Evolutionary conservation across 2,329 filamentous ascomycete genomes (phyloP).

Genomic region (Penicillium freii): DNA sequence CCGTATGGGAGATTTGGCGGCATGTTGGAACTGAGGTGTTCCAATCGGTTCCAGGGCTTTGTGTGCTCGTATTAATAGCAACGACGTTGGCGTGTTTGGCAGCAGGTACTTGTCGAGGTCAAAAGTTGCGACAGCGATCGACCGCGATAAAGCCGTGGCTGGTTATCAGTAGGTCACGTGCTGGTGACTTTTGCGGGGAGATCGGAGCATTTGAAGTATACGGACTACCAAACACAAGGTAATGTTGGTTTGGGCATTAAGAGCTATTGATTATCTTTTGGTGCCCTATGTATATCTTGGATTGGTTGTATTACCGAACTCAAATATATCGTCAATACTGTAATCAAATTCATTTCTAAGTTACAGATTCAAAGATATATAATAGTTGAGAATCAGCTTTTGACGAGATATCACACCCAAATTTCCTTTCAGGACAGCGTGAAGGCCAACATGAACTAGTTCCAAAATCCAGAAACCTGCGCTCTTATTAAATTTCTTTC

Average conservation of each 20-base stretch:
- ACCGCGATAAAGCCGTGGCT: conserved; percentile 14
- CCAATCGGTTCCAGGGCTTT: not conserved
- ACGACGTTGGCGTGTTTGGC: not conserved
- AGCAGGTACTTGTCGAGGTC: conserved; percentile 6
- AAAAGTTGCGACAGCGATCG: conserved; percentile 14
- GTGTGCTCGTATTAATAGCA: not conserved
- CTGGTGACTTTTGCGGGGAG: conserved; percentile 11
- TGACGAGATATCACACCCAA: not conserved
- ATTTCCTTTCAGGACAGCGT: not conserved
- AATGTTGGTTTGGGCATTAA: not conserved
- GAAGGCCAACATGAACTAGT: not conserved
- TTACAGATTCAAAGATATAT: not conserved
- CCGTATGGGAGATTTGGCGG: conserved; percentile 42
- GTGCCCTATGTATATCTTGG: not conserved
- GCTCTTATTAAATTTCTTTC: fast-evolving
- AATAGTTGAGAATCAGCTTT: not conserved
- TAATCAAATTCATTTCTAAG: not conserved
- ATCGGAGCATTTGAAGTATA: not conserved
- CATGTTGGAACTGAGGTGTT: conserved; percentile 8
- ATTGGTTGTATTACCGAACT: not conserved
- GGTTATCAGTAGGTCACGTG: conserved; percentile 21
- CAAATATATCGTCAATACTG: not conserved
- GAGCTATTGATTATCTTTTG: too few species aligned
- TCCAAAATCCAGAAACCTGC: not conserved
- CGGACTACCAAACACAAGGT: not conserved